These are phyloP conservation scores for Didymella glomerata DNA, from an alignment of 2,329 filamentous ascomycete genomes.

Conservation along the genomic window DNA sequence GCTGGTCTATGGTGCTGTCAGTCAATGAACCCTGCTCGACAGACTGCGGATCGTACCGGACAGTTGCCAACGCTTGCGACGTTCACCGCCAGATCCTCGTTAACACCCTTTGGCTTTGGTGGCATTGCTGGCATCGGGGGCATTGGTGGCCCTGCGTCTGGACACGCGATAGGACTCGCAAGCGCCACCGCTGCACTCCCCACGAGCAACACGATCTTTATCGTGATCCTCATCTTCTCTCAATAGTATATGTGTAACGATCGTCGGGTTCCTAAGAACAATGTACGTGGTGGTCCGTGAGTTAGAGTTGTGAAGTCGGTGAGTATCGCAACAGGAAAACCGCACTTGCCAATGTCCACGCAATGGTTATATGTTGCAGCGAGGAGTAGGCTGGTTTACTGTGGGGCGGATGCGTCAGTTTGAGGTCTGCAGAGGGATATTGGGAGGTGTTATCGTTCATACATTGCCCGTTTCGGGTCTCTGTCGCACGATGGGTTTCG, in stretches of 20 bases:
- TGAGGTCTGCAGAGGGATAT: constrained; percentile 11
- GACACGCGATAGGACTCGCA: constrained; percentile 32
- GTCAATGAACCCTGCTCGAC: not conserved
- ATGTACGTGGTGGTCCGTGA: constrained; percentile 8
- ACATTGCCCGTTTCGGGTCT: constrained; percentile 16
- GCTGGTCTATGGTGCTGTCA: constrained; percentile 32
- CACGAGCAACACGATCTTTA: constrained; percentile 28
- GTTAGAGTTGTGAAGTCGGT: constrained; percentile 7
- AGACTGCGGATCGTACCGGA: constrained; percentile 30
- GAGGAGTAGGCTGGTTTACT: not conserved
- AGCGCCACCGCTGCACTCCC: constrained; percentile 25
- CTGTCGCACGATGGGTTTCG: constrained; percentile 24
- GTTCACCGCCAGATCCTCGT: constrained; percentile 18
- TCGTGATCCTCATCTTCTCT: constrained; percentile 26
- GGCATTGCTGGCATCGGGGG: not conserved
- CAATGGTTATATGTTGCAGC: constrained; percentile 16
- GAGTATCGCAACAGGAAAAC: constrained; percentile 10
- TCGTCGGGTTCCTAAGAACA: constrained; percentile 21
- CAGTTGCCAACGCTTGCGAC: constrained; percentile 36
- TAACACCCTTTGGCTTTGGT: not conserved
- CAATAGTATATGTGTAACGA: constrained; percentile 15
- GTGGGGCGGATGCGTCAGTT: constrained; percentile 7
- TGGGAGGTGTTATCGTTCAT: constrained; percentile 15
- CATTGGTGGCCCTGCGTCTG: constrained; percentile 9
- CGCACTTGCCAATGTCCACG: constrained; percentile 6